Percentiles rank a stretch among this genome's conserved stretches.
Evolutionary conservation across 768 basidiomycete genomes (phyloP).

Genomic region (Boletus vinaceobasis): DNA sequence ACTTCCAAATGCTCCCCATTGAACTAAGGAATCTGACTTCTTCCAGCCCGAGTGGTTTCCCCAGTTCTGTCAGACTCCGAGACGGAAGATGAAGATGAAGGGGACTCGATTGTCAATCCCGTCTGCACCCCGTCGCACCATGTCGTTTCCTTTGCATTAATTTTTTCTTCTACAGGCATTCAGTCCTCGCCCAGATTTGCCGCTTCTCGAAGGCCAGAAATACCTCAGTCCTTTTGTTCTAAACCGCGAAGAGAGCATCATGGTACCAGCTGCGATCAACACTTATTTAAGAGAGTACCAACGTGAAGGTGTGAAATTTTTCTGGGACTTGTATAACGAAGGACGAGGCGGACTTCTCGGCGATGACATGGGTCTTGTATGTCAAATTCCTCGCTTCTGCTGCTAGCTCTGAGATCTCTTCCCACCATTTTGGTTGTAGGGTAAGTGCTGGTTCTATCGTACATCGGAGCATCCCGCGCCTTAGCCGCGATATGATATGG

Average conservation of each 20-base stretch:
- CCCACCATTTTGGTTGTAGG: constrained; percentile 14
- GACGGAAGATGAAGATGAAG: constrained; percentile 46
- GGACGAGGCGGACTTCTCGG: constrained; percentile 80
- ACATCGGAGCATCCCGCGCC: not conserved
- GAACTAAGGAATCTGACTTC: not conserved
- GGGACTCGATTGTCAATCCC: constrained; percentile 27
- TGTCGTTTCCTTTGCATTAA: not conserved
- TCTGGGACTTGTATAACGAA: constrained; percentile 68
- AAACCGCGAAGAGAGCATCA: constrained; percentile 42
- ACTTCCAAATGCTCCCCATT: constrained; percentile 12
- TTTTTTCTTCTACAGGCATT: constrained; percentile 30
- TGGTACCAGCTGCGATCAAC: constrained; percentile 71
- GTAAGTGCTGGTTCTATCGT: constrained; percentile 13
- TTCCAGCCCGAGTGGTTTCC: constrained; percentile 1
- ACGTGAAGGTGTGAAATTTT: constrained; percentile 78
- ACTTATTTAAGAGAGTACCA: constrained; percentile 90
- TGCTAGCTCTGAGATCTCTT: not conserved
- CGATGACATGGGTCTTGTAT: constrained; percentile 90
- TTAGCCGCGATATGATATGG: constrained; percentile 3
- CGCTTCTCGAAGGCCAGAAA: constrained; percentile 42
- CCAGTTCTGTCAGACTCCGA: constrained; percentile 28
- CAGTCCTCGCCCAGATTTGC: constrained; percentile 54
- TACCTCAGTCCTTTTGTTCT: constrained; percentile 48
- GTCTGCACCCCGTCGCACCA: constrained; percentile 18
- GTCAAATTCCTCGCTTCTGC: constrained; percentile 8